Evolutionary conservation across 169 alveolate genomes (phyloP).

Genomic region (Eimeria falciformis): DNA sequence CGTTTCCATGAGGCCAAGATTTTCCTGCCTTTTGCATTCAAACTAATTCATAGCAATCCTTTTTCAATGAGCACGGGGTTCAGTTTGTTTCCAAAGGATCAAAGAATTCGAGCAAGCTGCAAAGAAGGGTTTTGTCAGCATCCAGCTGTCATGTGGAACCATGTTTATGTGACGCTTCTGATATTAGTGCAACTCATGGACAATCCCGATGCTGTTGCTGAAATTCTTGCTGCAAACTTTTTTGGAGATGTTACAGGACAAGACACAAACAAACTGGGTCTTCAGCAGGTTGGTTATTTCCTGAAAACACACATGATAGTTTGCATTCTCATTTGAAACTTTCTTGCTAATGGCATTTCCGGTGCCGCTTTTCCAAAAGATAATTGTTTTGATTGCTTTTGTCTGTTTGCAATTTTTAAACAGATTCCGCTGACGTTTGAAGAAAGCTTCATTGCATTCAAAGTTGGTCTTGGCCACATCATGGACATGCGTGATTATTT

Average conservation of each 20-base stretch:
- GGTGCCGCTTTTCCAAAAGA: neutral
- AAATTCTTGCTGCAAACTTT: constrained; percentile 16
- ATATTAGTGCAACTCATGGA: constrained; percentile 40
- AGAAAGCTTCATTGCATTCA: constrained; percentile 42
- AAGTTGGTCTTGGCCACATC: neutral
- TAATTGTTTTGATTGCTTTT: too few species aligned
- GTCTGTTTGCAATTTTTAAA: too few species aligned
- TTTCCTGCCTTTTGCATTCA: constrained; percentile 7
- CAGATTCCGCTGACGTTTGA: constrained; percentile 42
- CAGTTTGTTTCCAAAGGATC: constrained; percentile 4
- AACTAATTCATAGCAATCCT: constrained; percentile 26
- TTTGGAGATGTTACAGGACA: constrained; percentile 19
- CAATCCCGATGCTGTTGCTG: neutral
- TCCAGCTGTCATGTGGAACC: constrained; percentile 67
- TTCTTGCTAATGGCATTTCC: too few species aligned
- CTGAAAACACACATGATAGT: too few species aligned
- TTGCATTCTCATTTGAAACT: too few species aligned
- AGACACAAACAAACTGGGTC: neutral
- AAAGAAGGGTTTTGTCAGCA: constrained; percentile 13
- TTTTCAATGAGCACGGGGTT: constrained; percentile 14
- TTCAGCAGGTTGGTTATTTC: neutral
- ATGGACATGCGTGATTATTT: neutral
- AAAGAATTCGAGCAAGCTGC: neutral
- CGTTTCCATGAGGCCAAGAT: neutral
- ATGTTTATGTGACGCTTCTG: constrained; percentile 42